phyloP scores from a whole-genome alignment of 257 asterid genomes.

The Fraxinus anomala region DNA sequence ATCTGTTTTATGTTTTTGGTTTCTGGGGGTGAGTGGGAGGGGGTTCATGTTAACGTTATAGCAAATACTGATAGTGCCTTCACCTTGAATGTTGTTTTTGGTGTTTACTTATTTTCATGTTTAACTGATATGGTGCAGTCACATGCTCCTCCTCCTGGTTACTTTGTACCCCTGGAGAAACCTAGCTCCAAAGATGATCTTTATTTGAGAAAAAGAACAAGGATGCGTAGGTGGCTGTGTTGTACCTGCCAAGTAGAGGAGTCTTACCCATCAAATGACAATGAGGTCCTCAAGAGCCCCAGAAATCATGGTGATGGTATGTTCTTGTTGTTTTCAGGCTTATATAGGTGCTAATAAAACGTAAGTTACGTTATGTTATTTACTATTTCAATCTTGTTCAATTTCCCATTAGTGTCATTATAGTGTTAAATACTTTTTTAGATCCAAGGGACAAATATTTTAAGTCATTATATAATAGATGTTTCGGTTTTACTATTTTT shows the following conservation, averaged over 20 bases:
- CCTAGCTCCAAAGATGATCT: constrained; percentile 52
- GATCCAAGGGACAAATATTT: not conserved
- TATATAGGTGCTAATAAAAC: not conserved
- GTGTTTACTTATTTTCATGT: not conserved
- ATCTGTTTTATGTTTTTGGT: not conserved
- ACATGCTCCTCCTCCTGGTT: constrained; percentile 74
- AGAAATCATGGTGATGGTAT: constrained; percentile 62
- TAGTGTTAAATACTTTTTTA: not conserved
- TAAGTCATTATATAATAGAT: not conserved
- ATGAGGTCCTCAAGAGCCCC: constrained; percentile 75
- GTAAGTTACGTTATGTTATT: not conserved
- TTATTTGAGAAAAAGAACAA: constrained; percentile 63
- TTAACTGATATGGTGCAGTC: constrained; percentile 42
- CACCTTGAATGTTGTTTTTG: constrained; percentile 18
- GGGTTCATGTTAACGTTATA: not conserved
- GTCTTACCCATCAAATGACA: constrained; percentile 59
- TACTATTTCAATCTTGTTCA: not conserved
- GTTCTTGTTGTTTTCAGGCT: constrained; percentile 21
- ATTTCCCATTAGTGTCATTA: not conserved
- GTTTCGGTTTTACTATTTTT: not conserved
- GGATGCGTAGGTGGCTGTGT: constrained; percentile 94
- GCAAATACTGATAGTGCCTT: not conserved
- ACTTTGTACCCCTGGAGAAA: constrained; percentile 60
- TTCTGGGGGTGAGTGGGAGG: not conserved
- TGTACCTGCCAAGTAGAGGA: constrained; percentile 76